Conservation (phyloP, 345 rosid genomes). For the Moringa oleifera region DNA sequence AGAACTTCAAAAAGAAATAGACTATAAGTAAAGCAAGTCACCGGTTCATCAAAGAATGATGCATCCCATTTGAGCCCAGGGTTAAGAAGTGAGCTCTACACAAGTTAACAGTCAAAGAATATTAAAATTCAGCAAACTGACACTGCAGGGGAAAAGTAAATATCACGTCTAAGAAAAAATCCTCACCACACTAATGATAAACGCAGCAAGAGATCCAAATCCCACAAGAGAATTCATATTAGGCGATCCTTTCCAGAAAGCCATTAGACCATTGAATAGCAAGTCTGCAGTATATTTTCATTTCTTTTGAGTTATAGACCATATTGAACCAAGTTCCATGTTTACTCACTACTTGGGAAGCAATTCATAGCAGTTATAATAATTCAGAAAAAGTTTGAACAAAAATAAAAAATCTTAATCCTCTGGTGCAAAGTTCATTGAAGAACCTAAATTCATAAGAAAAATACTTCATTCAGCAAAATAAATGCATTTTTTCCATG, state of each 20-base stretch:
- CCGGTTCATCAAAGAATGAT: slow-evolving; percentile 96
- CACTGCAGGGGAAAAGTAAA: slow-evolving; percentile 9
- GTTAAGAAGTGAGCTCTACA: slow-evolving; percentile 74
- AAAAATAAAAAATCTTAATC: not conserved
- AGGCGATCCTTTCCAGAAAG: slow-evolving; percentile 79
- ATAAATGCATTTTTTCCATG: not conserved
- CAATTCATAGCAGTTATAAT: not conserved
- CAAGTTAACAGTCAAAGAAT: slow-evolving; percentile 13
- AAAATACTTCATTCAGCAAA: not conserved
- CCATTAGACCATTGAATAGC: slow-evolving; percentile 76
- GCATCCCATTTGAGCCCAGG: slow-evolving; percentile 93
- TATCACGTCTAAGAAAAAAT: slow-evolving; percentile 3
- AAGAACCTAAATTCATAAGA: not conserved
- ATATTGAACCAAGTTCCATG: slow-evolving; percentile 2
- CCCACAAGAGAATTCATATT: slow-evolving; percentile 98
- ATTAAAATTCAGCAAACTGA: slow-evolving; percentile 2
- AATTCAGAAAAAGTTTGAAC: not conserved
- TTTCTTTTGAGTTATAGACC: slow-evolving; percentile 6
- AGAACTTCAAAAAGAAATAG: slow-evolving; percentile 12
- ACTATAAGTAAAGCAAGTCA: slow-evolving; percentile 46
- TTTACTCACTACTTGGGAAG: slow-evolving; percentile 14
- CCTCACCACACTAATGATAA: slow-evolving; percentile 77
- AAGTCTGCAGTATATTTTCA: slow-evolving; percentile 46
- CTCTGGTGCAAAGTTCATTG: not conserved
- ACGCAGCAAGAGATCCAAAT: slow-evolving; percentile 79